Evolutionary conservation across 768 basidiomycete genomes (phyloP).

Genomic region (Kwoniella sp.): DNA sequence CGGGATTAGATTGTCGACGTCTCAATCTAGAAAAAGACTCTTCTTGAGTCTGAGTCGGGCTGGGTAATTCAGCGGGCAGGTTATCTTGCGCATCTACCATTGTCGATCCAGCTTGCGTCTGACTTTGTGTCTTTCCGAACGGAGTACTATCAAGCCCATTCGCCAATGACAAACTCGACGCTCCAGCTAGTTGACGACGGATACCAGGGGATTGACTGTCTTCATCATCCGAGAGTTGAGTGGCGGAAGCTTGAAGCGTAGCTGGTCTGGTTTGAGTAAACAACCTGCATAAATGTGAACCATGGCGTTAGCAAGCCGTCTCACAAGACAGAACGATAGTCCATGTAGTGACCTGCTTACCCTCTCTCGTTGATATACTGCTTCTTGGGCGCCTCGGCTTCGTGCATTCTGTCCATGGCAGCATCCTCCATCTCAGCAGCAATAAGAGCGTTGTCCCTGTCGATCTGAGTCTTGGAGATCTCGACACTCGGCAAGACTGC

Average conservation of each 20-base stretch:
- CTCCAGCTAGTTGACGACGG: slow-evolving; percentile 11
- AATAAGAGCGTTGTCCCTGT: slow-evolving; percentile 43
- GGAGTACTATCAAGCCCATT: slow-evolving; percentile 10
- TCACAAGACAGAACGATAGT: background rate
- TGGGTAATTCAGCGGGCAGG: background rate
- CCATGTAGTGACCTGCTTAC: slow-evolving; percentile 37
- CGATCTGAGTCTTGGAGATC: slow-evolving; percentile 45
- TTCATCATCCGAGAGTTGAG: slow-evolving; percentile 11
- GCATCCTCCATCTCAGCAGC: slow-evolving; percentile 42
- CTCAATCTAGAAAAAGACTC: slow-evolving; percentile 14
- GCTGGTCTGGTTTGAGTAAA: slow-evolving; percentile 53
- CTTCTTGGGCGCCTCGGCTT: slow-evolving; percentile 25
- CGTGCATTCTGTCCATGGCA: slow-evolving; percentile 21
- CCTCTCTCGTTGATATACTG: slow-evolving; percentile 50
- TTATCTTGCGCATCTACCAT: slow-evolving; percentile 1
- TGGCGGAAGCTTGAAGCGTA: background rate
- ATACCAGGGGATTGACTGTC: slow-evolving; percentile 5
- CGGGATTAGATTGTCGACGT: slow-evolving; percentile 6
- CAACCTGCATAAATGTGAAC: slow-evolving; percentile 25
- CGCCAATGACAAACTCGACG: slow-evolving; percentile 5
- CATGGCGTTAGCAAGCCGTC: too few species aligned
- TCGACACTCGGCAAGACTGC: slow-evolving; percentile 40
- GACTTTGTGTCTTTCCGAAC: slow-evolving; percentile 17
- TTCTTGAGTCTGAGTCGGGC: slow-evolving; percentile 29
- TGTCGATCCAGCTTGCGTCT: slow-evolving; percentile 1